phyloP scores from a whole-genome alignment of 2,329 filamentous ascomycete species.

The Cucurbitaria berberidis region DNA sequence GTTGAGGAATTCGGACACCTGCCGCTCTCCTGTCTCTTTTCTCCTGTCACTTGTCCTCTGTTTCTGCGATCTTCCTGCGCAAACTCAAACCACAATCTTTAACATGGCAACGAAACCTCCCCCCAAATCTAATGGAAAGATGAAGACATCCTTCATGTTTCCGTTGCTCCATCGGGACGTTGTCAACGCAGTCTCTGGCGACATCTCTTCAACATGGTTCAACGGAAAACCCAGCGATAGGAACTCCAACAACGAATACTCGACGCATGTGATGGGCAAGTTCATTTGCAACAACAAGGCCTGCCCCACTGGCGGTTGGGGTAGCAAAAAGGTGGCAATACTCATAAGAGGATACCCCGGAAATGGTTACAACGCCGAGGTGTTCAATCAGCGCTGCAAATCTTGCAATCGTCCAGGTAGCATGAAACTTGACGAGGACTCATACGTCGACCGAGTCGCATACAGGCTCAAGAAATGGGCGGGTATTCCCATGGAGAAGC shows the following conservation, averaged over 20 bases:
- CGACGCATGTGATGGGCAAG: constrained; percentile 19
- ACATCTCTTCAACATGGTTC: no score
- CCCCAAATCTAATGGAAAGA: no score
- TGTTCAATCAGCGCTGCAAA: constrained; percentile 27
- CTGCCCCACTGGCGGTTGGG: constrained; percentile 16
- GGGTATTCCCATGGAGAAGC: constrained; percentile 13
- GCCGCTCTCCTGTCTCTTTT: no score
- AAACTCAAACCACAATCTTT: no score
- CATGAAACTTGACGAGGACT: constrained; percentile 19
- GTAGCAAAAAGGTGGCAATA: constrained; percentile 19
- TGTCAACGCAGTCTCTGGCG: no score
- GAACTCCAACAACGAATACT: constrained; percentile 5
- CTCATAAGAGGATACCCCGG: constrained; percentile 17
- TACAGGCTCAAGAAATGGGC: constrained; percentile 33
- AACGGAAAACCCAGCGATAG: no score
- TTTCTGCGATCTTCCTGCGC: no score
- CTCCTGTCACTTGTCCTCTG: no score
- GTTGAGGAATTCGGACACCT: no score
- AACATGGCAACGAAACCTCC: no score
- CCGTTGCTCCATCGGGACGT: no score
- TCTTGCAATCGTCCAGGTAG: constrained; percentile 21
- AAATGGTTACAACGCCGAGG: constrained; percentile 26
- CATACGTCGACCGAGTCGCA: constrained; percentile 28
- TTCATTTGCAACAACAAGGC: constrained; percentile 22
- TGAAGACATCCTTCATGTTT: no score